Conservation (phyloP, 2,329 filamentous ascomycete species). For the Claviceps arundinis region DNA sequence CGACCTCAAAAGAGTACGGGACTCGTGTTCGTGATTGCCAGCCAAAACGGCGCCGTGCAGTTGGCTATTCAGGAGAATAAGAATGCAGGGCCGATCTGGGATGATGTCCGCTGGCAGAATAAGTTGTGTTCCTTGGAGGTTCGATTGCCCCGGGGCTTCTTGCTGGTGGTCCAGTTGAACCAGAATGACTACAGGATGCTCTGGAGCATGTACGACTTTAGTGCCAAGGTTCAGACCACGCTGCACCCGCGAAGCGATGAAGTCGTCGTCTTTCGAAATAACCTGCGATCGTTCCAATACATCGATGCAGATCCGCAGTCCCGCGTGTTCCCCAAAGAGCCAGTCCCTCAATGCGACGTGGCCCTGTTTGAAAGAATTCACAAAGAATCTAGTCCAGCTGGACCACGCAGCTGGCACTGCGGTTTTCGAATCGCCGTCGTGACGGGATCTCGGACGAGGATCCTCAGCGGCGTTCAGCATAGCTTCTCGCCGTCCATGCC, state of each 20-base stretch:
- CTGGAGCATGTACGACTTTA: conserved; percentile 78
- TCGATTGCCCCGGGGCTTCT: conserved; percentile 61
- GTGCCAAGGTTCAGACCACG: conserved; percentile 58
- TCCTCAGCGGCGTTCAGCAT: conserved; percentile 64
- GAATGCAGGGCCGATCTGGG: conserved; percentile 60
- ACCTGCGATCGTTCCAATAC: conserved; percentile 65
- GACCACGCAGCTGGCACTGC: conserved; percentile 58
- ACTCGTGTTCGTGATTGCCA: conserved; percentile 61
- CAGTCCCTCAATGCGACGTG: conserved; percentile 57
- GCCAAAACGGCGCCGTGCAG: conserved; percentile 66
- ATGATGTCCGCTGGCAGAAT: conserved; percentile 67
- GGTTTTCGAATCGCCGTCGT: conserved; percentile 69
- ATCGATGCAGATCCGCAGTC: conserved; percentile 60
- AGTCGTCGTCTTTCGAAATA: conserved; percentile 52
- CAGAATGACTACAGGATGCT: conserved; percentile 68
- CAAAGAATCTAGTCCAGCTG: conserved; percentile 58
- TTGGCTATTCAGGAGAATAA: conserved; percentile 58
- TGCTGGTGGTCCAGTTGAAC: conserved; percentile 55
- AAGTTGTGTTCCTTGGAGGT: conserved; percentile 53
- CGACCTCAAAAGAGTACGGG: conserved; percentile 56
- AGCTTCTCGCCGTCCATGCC: conserved; percentile 51
- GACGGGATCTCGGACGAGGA: conserved; percentile 64
- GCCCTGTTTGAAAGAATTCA: conserved; percentile 61
- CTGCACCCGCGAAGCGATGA: conserved; percentile 60
- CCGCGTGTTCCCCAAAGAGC: conserved; percentile 62